Conservation (phyloP, 352 stramenopile genomes). For the Pythium monospermum region DNA sequence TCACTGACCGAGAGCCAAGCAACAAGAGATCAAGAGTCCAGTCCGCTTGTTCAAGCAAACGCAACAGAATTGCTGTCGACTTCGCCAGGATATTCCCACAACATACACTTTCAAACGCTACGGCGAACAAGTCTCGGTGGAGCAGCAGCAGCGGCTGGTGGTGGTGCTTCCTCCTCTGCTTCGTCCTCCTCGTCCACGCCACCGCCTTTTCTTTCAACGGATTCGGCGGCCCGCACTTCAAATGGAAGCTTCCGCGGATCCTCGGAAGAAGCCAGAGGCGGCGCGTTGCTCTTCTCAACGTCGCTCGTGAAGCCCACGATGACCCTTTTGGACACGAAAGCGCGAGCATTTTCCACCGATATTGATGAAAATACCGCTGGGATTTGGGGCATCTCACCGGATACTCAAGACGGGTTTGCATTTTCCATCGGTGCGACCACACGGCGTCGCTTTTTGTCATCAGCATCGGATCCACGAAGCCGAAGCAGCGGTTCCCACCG, state of each 20-base stretch:
- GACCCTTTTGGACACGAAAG: slow-evolving; percentile 14
- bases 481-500: too few relatives aligned
- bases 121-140: too few relatives aligned
- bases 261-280: too few relatives aligned
- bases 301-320: too few relatives aligned
- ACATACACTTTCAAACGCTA: slow-evolving; percentile 48
- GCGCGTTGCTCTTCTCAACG: too few relatives aligned
- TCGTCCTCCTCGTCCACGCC: too few relatives aligned
- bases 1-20: slow-evolving; percentile 7
- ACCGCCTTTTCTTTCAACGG: slow-evolving; percentile 56
- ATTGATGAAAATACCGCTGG: slow-evolving; percentile 48
- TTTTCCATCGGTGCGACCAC: slow-evolving; percentile 36
- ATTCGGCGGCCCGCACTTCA: too few relatives aligned
- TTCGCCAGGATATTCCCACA: slow-evolving; percentile 69
- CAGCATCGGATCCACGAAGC: too few relatives aligned
- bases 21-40: slow-evolving; percentile 35
- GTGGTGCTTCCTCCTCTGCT: too few relatives aligned
- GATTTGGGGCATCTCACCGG: slow-evolving; percentile 62
- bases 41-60: slow-evolving; percentile 64
- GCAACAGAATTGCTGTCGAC: slow-evolving; percentile 64
- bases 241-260: too few relatives aligned
- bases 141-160: slow-evolving; percentile 34
- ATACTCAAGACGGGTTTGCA: slow-evolving; percentile 60
- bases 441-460: slow-evolving; percentile 43
- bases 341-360: slow-evolving; percentile 57